A percentile compares a stretch with the other conserved stretches of the same genome.
These are phyloP conservation scores for Bolboschoenus planiculmis DNA, from an alignment of 176 grass and related monocot genomes.

Conservation along the genomic window DNA sequence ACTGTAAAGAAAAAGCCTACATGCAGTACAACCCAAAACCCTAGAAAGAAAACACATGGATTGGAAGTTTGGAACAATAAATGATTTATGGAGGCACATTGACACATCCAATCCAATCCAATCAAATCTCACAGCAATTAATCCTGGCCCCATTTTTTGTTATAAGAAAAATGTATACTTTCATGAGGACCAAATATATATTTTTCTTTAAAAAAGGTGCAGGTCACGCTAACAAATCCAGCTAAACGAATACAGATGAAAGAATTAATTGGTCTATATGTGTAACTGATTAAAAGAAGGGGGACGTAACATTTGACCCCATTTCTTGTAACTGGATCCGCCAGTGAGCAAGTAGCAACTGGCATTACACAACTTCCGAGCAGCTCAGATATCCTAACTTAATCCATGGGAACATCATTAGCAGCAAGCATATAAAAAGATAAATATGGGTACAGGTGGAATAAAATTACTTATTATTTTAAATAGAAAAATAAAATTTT, in stretches of 20 bases:
- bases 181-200: not conserved
- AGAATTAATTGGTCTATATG: no score
- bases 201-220: not conserved
- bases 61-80: not conserved
- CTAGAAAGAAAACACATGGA: not conserved
- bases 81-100: not conserved
- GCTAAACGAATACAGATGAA: no score
- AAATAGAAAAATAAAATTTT: no score
- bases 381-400: not conserved
- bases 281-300: not conserved
- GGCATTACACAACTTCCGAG: not conserved
- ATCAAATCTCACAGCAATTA: not conserved
- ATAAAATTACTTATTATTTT: no score
- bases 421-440: not conserved
- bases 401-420: not conserved
- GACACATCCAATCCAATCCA: not conserved
- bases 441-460: not conserved
- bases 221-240: not conserved
- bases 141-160: no score
- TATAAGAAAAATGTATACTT: no score
- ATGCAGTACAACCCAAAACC: not conserved
- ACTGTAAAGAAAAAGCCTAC: not conserved
- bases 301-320: not conserved
- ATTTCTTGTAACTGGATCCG: not conserved
- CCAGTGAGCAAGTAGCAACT: not conserved